These are phyloP conservation scores for Phaeosphaeria sp. DNA, from an alignment of 2,329 filamentous ascomycete species.

Conservation along the genomic window DNA sequence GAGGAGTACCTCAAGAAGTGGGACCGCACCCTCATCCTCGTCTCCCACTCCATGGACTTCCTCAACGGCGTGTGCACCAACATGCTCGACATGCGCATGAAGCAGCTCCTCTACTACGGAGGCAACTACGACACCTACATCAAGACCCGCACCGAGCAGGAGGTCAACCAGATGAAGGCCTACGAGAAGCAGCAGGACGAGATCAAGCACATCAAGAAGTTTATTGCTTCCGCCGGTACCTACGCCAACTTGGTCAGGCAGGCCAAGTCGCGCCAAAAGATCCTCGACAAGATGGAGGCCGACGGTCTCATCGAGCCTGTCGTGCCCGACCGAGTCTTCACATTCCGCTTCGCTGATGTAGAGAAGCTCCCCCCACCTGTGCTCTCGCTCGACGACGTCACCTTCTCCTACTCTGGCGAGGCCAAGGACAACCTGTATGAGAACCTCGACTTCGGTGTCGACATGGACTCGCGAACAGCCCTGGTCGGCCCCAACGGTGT, in stretches of 20 bases:
- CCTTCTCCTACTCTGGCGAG: conserved; percentile 96
- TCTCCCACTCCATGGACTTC: conserved; percentile 99
- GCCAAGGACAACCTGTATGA: conserved; percentile 92
- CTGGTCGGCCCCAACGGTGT: conserved; percentile 99
- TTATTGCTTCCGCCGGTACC: conserved; percentile 99
- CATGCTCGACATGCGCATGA: conserved; percentile 98
- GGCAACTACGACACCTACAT: conserved; percentile 98
- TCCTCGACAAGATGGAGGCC: conserved; percentile 99
- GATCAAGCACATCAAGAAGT: conserved; percentile 99
- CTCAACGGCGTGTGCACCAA: conserved; percentile 96
- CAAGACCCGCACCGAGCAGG: conserved; percentile 93
- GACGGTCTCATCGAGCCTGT: conserved; percentile 98
- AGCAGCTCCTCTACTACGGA: conserved; percentile 94
- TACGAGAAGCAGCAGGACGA: conserved; percentile 99
- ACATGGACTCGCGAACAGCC: conserved; percentile 98
- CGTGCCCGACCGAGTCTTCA: conserved; percentile 84
- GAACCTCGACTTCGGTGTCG: conserved; percentile 96
- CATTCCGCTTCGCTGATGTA: conserved; percentile 97
- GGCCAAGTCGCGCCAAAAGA: conserved; percentile 99
- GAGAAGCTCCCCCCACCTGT: conserved; percentile 99
- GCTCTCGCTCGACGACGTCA: conserved; percentile 94
- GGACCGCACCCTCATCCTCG: conserved; percentile 94
- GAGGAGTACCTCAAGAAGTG: conserved; percentile 99
- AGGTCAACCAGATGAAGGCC: conserved; percentile 98
- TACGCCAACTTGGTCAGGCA: conserved; percentile 99